Percentiles rank a stretch among this genome's conserved stretches.
Evolutionary conservation across 768 basidiomycete genomes (phyloP).

Genomic region (Strobilomyces echinocephalus): DNA sequence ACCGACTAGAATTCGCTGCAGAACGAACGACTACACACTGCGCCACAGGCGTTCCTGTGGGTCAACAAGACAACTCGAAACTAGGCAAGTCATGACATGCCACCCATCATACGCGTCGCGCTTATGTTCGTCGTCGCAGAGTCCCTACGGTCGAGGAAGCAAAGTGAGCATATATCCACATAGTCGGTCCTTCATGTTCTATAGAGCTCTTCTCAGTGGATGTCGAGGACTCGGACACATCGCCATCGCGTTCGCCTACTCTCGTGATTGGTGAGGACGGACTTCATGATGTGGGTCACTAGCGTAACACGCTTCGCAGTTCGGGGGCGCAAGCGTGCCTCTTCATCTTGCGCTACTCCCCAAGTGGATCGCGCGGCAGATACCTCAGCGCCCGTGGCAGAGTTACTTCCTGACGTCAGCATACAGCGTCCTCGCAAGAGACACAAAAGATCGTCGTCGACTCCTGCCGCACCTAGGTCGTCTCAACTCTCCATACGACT

Average conservation of each 20-base stretch:
- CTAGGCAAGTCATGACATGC: slow-evolving; percentile 11
- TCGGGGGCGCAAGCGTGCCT: slow-evolving; percentile 18
- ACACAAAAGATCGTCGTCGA: slow-evolving; percentile 19
- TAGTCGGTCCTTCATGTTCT: neutral
- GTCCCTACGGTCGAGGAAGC: slow-evolving; percentile 10
- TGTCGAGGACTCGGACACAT: neutral
- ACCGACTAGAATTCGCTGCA: slow-evolving; percentile 5
- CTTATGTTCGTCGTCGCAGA: slow-evolving; percentile 15
- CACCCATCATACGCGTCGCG: neutral
- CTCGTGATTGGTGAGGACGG: slow-evolving; percentile 12
- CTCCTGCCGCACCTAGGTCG: slow-evolving; percentile 8
- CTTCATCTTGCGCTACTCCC: neutral
- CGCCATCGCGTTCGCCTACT: slow-evolving; percentile 5
- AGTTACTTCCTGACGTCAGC: neutral
- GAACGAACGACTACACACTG: slow-evolving; percentile 10
- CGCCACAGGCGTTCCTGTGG: slow-evolving; percentile 16
- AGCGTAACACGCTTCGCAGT: slow-evolving; percentile 8
- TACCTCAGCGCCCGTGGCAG: neutral
- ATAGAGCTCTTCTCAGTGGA: slow-evolving; percentile 10
- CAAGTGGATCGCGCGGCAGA: neutral
- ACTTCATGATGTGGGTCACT: neutral
- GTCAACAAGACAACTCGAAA: slow-evolving; percentile 7
- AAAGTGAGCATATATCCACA: slow-evolving; percentile 10
- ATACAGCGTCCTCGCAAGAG: slow-evolving; percentile 19
- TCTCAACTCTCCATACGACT: slow-evolving; percentile 9